A percentile compares a stretch with the other conserved stretches of the same genome.
These are phyloP conservation scores for Rhinocladiella mackenziei DNA, from an alignment of 2,329 filamentous ascomycete genomes.

Conservation along the genomic window DNA sequence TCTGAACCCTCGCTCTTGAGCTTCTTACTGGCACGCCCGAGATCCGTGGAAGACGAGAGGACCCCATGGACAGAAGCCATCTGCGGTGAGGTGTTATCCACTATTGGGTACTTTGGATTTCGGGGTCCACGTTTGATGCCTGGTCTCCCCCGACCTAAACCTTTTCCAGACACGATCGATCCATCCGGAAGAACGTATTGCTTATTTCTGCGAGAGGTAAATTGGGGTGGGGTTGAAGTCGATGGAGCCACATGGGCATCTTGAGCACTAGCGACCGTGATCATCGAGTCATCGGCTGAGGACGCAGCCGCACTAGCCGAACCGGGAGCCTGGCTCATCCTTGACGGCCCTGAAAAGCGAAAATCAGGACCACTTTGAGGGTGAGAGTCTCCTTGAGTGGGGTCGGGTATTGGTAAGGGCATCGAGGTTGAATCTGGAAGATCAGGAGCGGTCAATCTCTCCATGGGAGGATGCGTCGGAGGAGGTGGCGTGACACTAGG, in stretches of 20 bases:
- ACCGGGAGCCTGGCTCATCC: slow-evolving; percentile 1
- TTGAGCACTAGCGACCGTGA: not conserved
- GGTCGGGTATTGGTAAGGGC: not conserved
- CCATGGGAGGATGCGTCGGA: too few relatives aligned
- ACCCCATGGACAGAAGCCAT: slow-evolving; percentile 2
- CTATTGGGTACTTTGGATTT: slow-evolving; percentile 6
- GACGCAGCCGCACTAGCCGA: slow-evolving; percentile 2
- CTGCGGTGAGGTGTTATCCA: slow-evolving; percentile 5
- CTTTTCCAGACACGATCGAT: slow-evolving; percentile 29
- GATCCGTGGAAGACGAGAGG: not conserved
- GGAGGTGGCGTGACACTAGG: slow-evolving; percentile 14
- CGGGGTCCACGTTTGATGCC: slow-evolving; percentile 31
- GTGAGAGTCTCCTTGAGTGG: slow-evolving; percentile 8
- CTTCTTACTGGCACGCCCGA: slow-evolving; percentile 13
- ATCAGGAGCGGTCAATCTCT: too few relatives aligned
- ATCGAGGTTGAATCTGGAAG: not conserved
- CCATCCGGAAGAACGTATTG: slow-evolving; percentile 26
- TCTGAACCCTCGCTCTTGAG: slow-evolving; percentile 18
- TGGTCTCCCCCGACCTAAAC: slow-evolving; percentile 28
- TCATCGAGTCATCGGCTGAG: slow-evolving; percentile 4
- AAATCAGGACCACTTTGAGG: slow-evolving; percentile 17
- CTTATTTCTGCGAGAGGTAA: slow-evolving; percentile 17
- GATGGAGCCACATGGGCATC: not conserved
- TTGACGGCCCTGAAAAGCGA: slow-evolving; percentile 8
- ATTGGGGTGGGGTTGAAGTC: not conserved